Percentiles rank a stretch among this genome's conserved stretches.
phyloP scores from a whole-genome alignment of 2,329 filamentous ascomycete genomes.

The Tolypocladium capitatum region DNA sequence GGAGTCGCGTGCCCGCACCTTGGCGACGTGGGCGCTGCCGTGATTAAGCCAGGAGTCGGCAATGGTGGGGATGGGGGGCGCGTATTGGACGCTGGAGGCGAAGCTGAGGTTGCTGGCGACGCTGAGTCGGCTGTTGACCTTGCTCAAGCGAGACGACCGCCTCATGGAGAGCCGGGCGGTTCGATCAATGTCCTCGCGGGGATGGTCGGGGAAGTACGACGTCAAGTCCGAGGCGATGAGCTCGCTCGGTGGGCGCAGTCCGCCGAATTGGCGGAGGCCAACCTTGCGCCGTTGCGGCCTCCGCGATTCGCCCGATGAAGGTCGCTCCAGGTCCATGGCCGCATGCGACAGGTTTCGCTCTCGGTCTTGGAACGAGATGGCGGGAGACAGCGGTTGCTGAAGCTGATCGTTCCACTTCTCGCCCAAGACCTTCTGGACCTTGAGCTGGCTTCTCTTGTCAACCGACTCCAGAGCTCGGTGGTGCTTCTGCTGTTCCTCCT shows the following conservation, averaged over 20 bases:
- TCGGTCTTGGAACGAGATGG: slow-evolving; percentile 54
- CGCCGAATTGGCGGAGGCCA: slow-evolving; percentile 71
- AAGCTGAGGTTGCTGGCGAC: slow-evolving; percentile 90
- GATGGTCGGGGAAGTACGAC: slow-evolving; percentile 93
- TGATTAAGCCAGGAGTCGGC: slow-evolving; percentile 79
- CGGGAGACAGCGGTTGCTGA: slow-evolving; percentile 80
- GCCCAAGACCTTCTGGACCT: slow-evolving; percentile 79
- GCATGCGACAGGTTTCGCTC: slow-evolving; percentile 53
- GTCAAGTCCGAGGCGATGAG: slow-evolving; percentile 93
- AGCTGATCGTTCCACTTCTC: slow-evolving; percentile 71
- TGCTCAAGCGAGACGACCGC: slow-evolving; percentile 79
- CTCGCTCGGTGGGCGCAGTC: slow-evolving; percentile 85
- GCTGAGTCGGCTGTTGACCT: slow-evolving; percentile 83
- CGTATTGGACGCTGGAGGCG: slow-evolving; percentile 83
- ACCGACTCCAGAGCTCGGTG: slow-evolving; percentile 46
- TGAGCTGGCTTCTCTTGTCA: slow-evolving; percentile 69
- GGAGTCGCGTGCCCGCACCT: slow-evolving; percentile 30
- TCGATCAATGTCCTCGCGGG: slow-evolving; percentile 86
- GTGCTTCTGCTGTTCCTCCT: slow-evolving; percentile 69
- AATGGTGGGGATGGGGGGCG: slow-evolving; percentile 88
- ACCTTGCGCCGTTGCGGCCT: slow-evolving; percentile 34
- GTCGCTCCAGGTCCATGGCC: slow-evolving; percentile 43
- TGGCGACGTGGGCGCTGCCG: slow-evolving; percentile 23
- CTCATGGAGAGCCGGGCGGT: slow-evolving; percentile 88
- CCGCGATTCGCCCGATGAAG: slow-evolving; percentile 32